Evolutionary conservation across 208 protist genomes (phyloP).

Genomic region (Blastocrithidia nonstop): DNA sequence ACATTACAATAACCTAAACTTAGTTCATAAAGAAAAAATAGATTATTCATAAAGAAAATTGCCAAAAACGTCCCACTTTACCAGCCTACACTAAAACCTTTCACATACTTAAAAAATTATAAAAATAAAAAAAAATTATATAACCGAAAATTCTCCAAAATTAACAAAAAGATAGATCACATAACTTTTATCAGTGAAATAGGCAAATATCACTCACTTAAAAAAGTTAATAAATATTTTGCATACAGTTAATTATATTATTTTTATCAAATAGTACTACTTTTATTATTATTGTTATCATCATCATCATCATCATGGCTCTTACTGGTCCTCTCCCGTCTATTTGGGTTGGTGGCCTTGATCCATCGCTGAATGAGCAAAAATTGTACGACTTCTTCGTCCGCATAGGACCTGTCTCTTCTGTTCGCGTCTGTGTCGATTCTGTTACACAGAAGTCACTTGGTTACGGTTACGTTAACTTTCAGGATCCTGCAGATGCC

Average conservation of each 20-base stretch:
- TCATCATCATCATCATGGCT: conserved; percentile 14
- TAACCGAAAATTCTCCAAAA: neutral
- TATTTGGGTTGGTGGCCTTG: conserved; percentile 96
- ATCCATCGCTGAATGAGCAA: conserved; percentile 90
- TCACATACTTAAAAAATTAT: neutral
- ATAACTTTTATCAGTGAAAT: neutral
- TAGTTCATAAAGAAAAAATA: too few species aligned
- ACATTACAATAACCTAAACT: too few species aligned
- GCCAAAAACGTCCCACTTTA: too few species aligned
- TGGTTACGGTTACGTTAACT: conserved; percentile 99
- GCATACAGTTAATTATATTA: neutral
- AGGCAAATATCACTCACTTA: neutral
- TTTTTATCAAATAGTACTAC: neutral
- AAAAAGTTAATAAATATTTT: neutral
- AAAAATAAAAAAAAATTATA: neutral
- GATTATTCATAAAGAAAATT: too few species aligned
- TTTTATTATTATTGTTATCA: neutral
- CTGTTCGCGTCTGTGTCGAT: conserved; percentile 97
- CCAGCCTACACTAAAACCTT: too few species aligned
- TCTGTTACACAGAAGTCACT: conserved; percentile 93
- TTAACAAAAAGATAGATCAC: neutral
- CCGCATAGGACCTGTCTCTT: conserved; percentile 92
- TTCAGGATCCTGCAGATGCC: conserved; percentile 93
- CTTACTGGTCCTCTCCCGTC: conserved; percentile 81
- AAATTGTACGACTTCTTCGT: conserved; percentile 97